Percentiles rank a stretch among this genome's conserved stretches.
phyloP scores from a whole-genome alignment of 2,329 filamentous ascomycete species.

The Aspergillus ochraceus region DNA sequence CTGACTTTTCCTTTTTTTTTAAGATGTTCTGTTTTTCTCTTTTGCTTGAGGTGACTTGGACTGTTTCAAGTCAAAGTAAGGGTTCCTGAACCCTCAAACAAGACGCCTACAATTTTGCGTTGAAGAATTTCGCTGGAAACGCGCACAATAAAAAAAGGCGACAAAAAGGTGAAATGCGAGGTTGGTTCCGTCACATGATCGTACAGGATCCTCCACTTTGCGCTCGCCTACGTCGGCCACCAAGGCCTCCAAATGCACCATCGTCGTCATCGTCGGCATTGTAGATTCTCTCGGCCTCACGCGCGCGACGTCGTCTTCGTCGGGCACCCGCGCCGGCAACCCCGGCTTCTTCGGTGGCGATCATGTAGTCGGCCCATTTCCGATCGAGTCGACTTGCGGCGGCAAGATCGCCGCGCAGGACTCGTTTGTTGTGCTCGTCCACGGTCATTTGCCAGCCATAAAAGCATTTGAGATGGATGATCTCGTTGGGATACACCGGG shows the following conservation, averaged over 20 bases:
- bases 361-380: conserved; percentile 95
- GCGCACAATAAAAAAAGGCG: neutral
- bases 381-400: conserved; percentile 77
- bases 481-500: conserved; percentile 65
- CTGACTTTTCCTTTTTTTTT: neutral
- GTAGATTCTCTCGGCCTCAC: conserved; percentile 78
- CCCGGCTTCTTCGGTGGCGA: conserved; percentile 81
- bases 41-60: neutral
- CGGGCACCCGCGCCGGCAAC: conserved; percentile 60
- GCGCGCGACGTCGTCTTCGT: conserved; percentile 71
- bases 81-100: conserved; percentile 14
- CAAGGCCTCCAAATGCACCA: conserved; percentile 43
- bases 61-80: conserved; percentile 1
- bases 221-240: conserved; percentile 59
- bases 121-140: neutral
- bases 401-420: conserved; percentile 72
- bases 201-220: conserved; percentile 61
- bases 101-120: neutral
- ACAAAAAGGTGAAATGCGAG: neutral
- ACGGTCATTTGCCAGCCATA: conserved; percentile 95
- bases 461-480: conserved; percentile 88
- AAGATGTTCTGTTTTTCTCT: neutral
- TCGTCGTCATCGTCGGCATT: conserved; percentile 77
- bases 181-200: conserved; percentile 58
- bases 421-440: conserved; percentile 86